Conservation (phyloP, 495 filamentous ascomycete genomes). For the Penicillium samsonianum region DNA sequence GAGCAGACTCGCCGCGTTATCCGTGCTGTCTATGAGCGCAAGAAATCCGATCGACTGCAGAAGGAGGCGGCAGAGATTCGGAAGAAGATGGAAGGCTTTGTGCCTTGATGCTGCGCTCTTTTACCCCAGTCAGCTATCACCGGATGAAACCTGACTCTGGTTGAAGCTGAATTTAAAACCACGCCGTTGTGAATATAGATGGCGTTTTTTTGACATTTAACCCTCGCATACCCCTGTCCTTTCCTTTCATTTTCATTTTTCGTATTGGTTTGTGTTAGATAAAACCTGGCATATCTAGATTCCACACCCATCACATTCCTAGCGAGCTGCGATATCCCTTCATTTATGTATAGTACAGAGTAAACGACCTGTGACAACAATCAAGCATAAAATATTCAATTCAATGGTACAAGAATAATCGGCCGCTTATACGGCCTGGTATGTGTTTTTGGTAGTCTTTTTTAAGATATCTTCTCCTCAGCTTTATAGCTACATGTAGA, state of each 20-base stretch:
- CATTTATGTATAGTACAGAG: constrained; percentile 1
- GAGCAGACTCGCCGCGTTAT: constrained; percentile 75
- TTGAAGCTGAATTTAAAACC: background rate
- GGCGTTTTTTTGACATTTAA: background rate
- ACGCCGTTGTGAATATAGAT: background rate
- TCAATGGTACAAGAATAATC: constrained; percentile 1
- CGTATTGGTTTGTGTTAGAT: background rate
- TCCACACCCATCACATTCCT: background rate
- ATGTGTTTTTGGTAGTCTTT: too few species aligned
- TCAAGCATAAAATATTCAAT: background rate
- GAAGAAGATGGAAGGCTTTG: constrained; percentile 45
- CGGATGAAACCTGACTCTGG: background rate
- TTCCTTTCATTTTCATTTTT: background rate
- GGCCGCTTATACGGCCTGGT: too few species aligned
- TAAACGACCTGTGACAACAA: background rate
- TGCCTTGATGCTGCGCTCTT: constrained; percentile 28
- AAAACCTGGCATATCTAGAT: background rate
- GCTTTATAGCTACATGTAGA: too few species aligned
- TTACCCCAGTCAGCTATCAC: background rate
- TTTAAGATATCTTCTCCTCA: too few species aligned
- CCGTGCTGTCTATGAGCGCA: constrained; percentile 90
- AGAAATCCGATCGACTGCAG: constrained; percentile 67
- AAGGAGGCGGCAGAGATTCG: constrained; percentile 52
- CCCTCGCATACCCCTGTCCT: background rate
- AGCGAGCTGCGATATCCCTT: background rate